Evolutionary conservation across 2,329 filamentous ascomycete genomes (phyloP).

Genomic region (Neopestalotiopsis sp.): DNA sequence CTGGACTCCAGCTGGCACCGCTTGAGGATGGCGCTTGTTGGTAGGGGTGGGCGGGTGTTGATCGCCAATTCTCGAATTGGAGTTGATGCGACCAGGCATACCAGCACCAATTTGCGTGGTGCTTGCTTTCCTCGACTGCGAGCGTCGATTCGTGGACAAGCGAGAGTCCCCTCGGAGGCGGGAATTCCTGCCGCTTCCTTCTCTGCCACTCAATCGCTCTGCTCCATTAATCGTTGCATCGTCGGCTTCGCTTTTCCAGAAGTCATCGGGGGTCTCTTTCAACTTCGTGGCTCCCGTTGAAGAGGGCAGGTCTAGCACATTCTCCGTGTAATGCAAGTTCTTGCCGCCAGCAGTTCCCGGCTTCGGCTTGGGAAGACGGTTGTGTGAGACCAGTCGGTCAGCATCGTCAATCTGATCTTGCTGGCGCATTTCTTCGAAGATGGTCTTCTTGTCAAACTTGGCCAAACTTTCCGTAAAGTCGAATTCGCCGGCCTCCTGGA

Average conservation of each 20-base stretch:
- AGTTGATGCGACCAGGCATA: constrained; percentile 55
- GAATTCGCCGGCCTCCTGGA: constrained; percentile 91
- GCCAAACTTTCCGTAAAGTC: constrained; percentile 89
- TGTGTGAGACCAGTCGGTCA: constrained; percentile 89
- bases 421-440: constrained; percentile 91
- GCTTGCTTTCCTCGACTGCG: constrained; percentile 64
- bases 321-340: constrained; percentile 90
- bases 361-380: constrained; percentile 66
- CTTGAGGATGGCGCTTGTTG: constrained; percentile 46
- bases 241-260: constrained; percentile 79
- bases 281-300: constrained; percentile 36
- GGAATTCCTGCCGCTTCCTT: constrained; percentile 56
- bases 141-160: constrained; percentile 52
- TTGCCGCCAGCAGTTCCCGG: constrained; percentile 81
- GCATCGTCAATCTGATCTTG: constrained; percentile 90
- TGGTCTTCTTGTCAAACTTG: constrained; percentile 90
- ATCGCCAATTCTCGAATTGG: constrained; percentile 42
- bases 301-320: constrained; percentile 74
- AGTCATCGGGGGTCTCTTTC: constrained; percentile 52
- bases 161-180: constrained; percentile 60
- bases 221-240: constrained; percentile 54
- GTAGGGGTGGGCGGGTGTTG: constrained; percentile 33
- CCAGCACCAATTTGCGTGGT: constrained; percentile 39
- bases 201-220: constrained; percentile 55
- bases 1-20: constrained; percentile 28